A percentile compares a stretch with the other conserved stretches of the same genome.
Evolutionary conservation across 2,329 filamentous ascomycete species (phyloP).

Genomic region (Xylogone sp.): DNA sequence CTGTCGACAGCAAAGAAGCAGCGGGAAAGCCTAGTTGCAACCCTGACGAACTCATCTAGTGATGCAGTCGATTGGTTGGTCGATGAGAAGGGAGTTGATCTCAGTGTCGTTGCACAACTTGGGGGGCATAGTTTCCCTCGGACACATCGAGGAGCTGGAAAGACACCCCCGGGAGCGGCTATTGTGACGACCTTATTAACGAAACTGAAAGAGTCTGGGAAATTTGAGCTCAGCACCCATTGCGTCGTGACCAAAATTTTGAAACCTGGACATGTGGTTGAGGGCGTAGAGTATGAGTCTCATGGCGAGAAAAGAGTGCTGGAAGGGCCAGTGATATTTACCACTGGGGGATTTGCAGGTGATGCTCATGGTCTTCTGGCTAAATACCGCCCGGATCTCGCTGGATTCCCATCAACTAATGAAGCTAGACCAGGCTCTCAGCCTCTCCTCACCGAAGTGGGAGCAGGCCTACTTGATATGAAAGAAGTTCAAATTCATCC

Average conservation of each 20-base stretch:
- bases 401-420: slow-evolving; percentile 59
- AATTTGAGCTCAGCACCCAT: slow-evolving; percentile 48
- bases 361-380: slow-evolving; percentile 54
- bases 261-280: slow-evolving; percentile 32
- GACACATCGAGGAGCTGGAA: slow-evolving; percentile 54
- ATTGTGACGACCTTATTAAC: slow-evolving; percentile 53
- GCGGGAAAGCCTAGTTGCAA: slow-evolving; percentile 41
- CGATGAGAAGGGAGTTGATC: slow-evolving; percentile 53
- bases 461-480: slow-evolving; percentile 41
- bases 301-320: slow-evolving; percentile 32
- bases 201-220: slow-evolving; percentile 41
- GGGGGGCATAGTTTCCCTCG: slow-evolving; percentile 55
- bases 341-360: slow-evolving; percentile 59
- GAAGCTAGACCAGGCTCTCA: slow-evolving; percentile 54
- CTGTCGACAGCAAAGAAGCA: slow-evolving; percentile 13
- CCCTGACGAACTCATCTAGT: slow-evolving; percentile 44
- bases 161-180: slow-evolving; percentile 53
- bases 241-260: slow-evolving; percentile 51
- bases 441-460: slow-evolving; percentile 33
- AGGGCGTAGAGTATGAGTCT: slow-evolving; percentile 48
- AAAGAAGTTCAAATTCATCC: slow-evolving; percentile 59
- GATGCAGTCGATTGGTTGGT: slow-evolving; percentile 53
- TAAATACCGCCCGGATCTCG: slow-evolving; percentile 54
- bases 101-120: slow-evolving; percentile 53
- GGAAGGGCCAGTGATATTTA: slow-evolving; percentile 54